phyloP scores from a whole-genome alignment of 176 grass and related monocot species.

The Avena atlantica region DNA sequence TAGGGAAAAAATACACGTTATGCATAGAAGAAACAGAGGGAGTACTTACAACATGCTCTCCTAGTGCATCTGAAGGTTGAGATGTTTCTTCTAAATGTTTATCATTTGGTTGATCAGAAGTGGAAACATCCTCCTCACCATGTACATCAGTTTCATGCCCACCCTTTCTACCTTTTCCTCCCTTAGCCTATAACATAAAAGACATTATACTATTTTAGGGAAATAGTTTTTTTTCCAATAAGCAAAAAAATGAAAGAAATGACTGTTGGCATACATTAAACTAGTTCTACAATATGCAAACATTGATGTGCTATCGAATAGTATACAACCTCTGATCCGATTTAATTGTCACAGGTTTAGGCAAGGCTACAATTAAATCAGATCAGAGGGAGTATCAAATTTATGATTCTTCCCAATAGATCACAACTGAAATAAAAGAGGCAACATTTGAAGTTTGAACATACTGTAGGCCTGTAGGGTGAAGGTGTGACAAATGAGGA shows the following conservation, averaged over 20 bases:
- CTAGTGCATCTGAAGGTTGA: constrained; percentile 57
- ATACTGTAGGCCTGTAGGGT: neutral
- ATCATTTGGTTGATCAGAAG: constrained; percentile 82
- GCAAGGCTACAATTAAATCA: no score
- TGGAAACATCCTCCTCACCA: constrained; percentile 80
- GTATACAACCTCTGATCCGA: no score
- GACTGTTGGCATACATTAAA: neutral
- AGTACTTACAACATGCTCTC: constrained; percentile 62
- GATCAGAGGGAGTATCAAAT: neutral
- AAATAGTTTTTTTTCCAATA: constrained; percentile 9
- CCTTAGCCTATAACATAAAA: constrained; percentile 64
- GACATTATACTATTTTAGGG: constrained; percentile 11
- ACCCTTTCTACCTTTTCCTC: constrained; percentile 69
- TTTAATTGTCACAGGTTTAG: no score
- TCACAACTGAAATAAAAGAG: constrained; percentile 33
- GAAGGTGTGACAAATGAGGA: neutral
- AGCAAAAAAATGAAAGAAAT: constrained; percentile 16
- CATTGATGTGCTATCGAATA: no score
- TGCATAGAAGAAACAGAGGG: neutral
- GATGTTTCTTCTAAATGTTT: constrained; percentile 62
- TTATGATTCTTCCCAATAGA: neutral
- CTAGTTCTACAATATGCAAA: constrained; percentile 28
- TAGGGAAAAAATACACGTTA: neutral
- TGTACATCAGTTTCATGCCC: constrained; percentile 66
- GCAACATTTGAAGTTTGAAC: constrained; percentile 1